Conservation (phyloP, 1,284 basidiomycete species). For the Ganoderma lingzhi region DNA sequence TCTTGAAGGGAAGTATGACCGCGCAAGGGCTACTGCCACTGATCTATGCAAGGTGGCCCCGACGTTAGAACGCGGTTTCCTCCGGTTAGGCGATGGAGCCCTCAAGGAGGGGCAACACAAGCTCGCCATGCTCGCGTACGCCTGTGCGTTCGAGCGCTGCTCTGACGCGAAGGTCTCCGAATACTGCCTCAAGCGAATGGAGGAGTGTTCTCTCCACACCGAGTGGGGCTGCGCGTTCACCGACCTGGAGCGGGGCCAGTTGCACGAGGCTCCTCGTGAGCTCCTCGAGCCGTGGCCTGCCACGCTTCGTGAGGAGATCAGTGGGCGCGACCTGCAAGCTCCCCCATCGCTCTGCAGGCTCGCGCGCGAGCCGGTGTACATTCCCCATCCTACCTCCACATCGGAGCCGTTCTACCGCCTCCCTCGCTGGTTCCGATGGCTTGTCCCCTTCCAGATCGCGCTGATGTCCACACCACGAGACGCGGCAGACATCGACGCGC, state of each 20-base stretch:
- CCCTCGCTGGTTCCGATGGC: slow-evolving; percentile 68
- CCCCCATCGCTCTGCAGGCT: slow-evolving; percentile 51
- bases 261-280: slow-evolving; percentile 41
- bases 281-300: slow-evolving; percentile 54
- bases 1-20: slow-evolving; percentile 45
- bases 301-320: slow-evolving; percentile 45
- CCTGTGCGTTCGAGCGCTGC: slow-evolving; percentile 51
- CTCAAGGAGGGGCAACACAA: slow-evolving; percentile 48
- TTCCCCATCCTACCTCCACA: slow-evolving; percentile 39
- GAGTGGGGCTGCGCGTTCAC: slow-evolving; percentile 61
- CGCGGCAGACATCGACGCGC: slow-evolving; percentile 56
- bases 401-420: slow-evolving; percentile 46
- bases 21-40: slow-evolving; percentile 45
- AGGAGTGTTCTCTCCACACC: slow-evolving; percentile 52
- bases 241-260: slow-evolving; percentile 49
- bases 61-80: slow-evolving; percentile 54
- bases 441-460: slow-evolving; percentile 64
- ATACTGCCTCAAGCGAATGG: slow-evolving; percentile 56
- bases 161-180: slow-evolving; percentile 45
- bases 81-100: slow-evolving; percentile 58
- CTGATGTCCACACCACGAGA: slow-evolving; percentile 66
- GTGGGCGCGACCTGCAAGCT: slow-evolving; percentile 34
- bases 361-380: slow-evolving; percentile 50
- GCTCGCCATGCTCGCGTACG: slow-evolving; percentile 63
- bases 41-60: slow-evolving; percentile 44